Conservation (phyloP, 805 yeast species). For the Hanseniaspora clermontiae region DNA sequence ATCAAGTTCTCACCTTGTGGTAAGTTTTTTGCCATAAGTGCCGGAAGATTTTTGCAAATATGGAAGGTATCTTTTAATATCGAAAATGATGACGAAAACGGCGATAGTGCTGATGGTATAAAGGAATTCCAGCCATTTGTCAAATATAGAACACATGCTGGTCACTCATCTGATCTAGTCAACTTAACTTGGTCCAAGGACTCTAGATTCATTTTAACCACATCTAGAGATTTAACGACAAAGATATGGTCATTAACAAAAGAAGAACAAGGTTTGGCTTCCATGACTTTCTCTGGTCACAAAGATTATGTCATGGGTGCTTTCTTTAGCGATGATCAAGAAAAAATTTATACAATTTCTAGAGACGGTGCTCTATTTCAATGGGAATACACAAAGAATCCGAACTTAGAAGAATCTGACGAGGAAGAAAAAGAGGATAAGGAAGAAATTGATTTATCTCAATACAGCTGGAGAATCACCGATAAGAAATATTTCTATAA, state of each 20-base stretch:
- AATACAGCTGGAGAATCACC: conserved; percentile 69
- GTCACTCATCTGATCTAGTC: conserved; percentile 74
- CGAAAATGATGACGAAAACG: conserved; percentile 50
- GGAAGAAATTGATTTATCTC: conserved; percentile 30
- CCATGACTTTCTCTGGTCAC: conserved; percentile 84
- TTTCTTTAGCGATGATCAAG: conserved; percentile 78
- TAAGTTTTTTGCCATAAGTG: conserved; percentile 69
- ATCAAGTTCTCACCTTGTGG: conserved; percentile 85
- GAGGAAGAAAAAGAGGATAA: conserved; percentile 32
- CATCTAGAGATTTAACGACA: conserved; percentile 83
- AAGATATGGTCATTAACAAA: conserved; percentile 66
- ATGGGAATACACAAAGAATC: conserved; percentile 71
- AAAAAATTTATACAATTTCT: conserved; percentile 77
- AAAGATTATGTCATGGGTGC: conserved; percentile 79
- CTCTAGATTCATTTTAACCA: conserved; percentile 71
- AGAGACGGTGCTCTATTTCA: conserved; percentile 88
- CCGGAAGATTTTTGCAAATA: conserved; percentile 70
- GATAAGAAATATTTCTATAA: conserved; percentile 63
- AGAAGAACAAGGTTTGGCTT: conserved; percentile 54
- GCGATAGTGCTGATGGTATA: conserved; percentile 12
- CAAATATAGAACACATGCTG: conserved; percentile 78
- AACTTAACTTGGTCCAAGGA: conserved; percentile 82
- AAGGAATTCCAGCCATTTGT: conserved; percentile 94
- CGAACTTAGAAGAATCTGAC: conserved; percentile 36
- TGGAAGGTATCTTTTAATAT: conserved; percentile 53